Conservation (phyloP, 1,284 basidiomycete species). For the Thelephora terrestris region DNA sequence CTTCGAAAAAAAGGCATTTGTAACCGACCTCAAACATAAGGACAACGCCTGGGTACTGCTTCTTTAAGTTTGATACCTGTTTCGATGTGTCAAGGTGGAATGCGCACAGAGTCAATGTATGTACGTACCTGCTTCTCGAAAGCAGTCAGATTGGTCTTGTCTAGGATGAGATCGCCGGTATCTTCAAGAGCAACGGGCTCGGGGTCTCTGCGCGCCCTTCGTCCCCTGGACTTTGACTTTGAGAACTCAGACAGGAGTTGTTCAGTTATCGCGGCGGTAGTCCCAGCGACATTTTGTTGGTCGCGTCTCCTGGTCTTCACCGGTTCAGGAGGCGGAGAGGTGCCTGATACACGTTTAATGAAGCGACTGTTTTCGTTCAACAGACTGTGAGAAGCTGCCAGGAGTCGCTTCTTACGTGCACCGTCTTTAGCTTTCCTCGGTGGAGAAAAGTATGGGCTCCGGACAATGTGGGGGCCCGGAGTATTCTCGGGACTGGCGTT, state of each 20-base stretch:
- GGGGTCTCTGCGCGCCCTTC: too few species aligned
- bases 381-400: neutral
- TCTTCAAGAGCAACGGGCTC: too few species aligned
- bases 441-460: neutral
- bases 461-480: neutral
- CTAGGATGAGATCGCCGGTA: too few species aligned
- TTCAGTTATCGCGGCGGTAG: too few species aligned
- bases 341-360: slow-evolving; percentile 29
- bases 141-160: too few species aligned
- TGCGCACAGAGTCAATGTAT: slow-evolving; percentile 26
- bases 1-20: slow-evolving; percentile 82
- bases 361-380: slow-evolving; percentile 9
- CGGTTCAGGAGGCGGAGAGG: slow-evolving; percentile 11
- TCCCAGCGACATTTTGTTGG: neutral
- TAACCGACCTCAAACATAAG: slow-evolving; percentile 87
- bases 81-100: slow-evolving; percentile 19
- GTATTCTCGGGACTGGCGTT: too few species aligned
- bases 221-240: too few species aligned
- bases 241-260: too few species aligned
- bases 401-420: neutral
- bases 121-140: slow-evolving; percentile 11
- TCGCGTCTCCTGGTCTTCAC: neutral
- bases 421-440: neutral
- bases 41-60: slow-evolving; percentile 63
- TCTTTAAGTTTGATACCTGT: slow-evolving; percentile 62